Conservation (phyloP, 257 asterid species). For the Solanum medicagineum region DNA sequence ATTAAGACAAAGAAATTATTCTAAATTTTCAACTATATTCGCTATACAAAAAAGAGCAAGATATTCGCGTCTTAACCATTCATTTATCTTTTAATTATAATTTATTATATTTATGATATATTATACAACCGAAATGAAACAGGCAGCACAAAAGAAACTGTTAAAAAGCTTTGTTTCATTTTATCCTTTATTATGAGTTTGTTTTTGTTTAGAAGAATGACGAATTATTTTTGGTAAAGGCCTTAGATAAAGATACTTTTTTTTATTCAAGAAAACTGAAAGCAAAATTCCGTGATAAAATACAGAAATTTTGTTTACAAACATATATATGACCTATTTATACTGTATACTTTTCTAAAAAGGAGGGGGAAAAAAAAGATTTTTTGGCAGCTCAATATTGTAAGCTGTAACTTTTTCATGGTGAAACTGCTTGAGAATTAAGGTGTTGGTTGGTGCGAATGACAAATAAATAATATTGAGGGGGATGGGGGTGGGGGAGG, state of each 20-base stretch:
- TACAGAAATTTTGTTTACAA: neutral
- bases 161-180: conserved; percentile 1
- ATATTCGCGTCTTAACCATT: no score
- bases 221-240: conserved; percentile 3
- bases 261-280: neutral
- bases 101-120: no score
- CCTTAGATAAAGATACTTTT: neutral
- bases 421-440: no score
- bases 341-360: neutral
- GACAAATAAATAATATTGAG: no score
- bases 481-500: no score
- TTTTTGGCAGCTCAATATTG: neutral
- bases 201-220: conserved; percentile 5
- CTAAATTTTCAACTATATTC: no score
- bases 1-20: no score
- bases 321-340: neutral
- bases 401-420: neutral
- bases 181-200: neutral
- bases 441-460: no score
- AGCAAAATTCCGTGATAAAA: neutral
- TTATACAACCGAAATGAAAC: neutral
- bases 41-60: no score
- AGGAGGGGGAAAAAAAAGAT: no score
- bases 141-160: neutral
- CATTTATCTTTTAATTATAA: no score